phyloP scores from a whole-genome alignment of 2,329 filamentous ascomycete species.

The Dothistroma septosporum region DNA sequence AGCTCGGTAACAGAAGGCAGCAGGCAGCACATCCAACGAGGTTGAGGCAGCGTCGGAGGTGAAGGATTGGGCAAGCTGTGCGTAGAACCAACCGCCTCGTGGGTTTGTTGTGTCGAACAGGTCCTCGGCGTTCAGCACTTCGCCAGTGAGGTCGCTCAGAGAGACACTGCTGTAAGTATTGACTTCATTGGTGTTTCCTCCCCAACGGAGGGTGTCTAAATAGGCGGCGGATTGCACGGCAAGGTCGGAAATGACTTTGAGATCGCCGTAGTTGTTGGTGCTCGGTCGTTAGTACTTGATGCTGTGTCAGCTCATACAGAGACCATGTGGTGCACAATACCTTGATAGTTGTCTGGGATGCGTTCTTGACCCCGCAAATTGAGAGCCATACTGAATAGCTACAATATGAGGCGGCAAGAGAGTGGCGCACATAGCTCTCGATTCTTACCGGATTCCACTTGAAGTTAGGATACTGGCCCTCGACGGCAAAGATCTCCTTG shows the following conservation, averaged over 20 bases:
- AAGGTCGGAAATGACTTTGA: slow-evolving; percentile 9
- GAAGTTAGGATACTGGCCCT: slow-evolving; percentile 24
- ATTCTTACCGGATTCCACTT: slow-evolving; percentile 17
- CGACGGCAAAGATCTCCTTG: slow-evolving; percentile 26
- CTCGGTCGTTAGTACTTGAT: slow-evolving; percentile 18
- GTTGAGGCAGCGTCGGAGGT: slow-evolving; percentile 14
- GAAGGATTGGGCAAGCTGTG: slow-evolving; percentile 13
- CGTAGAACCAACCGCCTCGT: slow-evolving; percentile 14
- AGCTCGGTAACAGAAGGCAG: slow-evolving; percentile 14
- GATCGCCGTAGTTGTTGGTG: slow-evolving; percentile 9
- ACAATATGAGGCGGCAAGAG: too few species aligned
- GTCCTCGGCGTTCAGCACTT: slow-evolving; percentile 38
- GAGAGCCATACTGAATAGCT: too few species aligned
- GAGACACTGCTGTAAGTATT: slow-evolving; percentile 36
- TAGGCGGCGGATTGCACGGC: slow-evolving; percentile 15
- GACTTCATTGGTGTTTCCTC: slow-evolving; percentile 35
- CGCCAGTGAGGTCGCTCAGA: slow-evolving; percentile 36
- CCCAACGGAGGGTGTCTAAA: slow-evolving; percentile 31
- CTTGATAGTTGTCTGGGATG: slow-evolving; percentile 27
- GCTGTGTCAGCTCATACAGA: background rate
- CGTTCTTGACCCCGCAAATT: slow-evolving; percentile 29
- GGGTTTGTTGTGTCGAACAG: slow-evolving; percentile 10
- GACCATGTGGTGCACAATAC: slow-evolving; percentile 9
- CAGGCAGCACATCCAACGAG: slow-evolving; percentile 6
- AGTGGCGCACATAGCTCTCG: too few species aligned